These are phyloP conservation scores for Clavaria fumosa DNA, from an alignment of 768 basidiomycete species.

Conservation along the genomic window DNA sequence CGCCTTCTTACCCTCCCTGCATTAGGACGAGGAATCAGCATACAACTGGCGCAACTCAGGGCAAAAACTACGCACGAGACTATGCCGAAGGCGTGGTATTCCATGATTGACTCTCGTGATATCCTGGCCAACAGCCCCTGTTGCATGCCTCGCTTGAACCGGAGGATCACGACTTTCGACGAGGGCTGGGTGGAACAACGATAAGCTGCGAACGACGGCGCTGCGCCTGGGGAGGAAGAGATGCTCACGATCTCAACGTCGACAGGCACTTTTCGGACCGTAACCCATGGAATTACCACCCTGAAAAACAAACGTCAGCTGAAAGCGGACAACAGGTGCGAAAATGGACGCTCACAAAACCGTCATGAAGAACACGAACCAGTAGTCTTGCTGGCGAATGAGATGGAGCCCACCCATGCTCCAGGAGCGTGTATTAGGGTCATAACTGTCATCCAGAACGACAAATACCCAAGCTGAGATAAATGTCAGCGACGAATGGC, in stretches of 20 bases:
- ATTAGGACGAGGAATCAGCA: too few species aligned
- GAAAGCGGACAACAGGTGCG: too few species aligned
- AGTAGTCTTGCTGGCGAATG: slow-evolving; percentile 58
- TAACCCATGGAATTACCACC: slow-evolving; percentile 61
- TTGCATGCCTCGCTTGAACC: slow-evolving; percentile 74
- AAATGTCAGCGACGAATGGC: slow-evolving; percentile 1
- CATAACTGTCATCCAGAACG: slow-evolving; percentile 48
- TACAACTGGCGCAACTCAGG: too few species aligned
- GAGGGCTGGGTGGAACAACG: too few species aligned
- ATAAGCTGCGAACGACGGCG: slow-evolving; percentile 9
- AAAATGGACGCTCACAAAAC: slow-evolving; percentile 36
- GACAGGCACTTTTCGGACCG: slow-evolving; percentile 54
- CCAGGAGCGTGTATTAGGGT: slow-evolving; percentile 40
- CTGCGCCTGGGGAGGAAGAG: slow-evolving; percentile 6
- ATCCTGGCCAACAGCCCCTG: slow-evolving; percentile 64
- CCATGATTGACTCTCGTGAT: slow-evolving; percentile 58
- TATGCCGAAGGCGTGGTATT: slow-evolving; percentile 73
- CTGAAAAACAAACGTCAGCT: too few species aligned
- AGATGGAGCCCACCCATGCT: slow-evolving; percentile 37
- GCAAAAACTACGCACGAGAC: slow-evolving; percentile 55
- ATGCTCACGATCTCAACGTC: slow-evolving; percentile 65
- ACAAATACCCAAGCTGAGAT: slow-evolving; percentile 40
- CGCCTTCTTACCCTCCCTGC: slow-evolving; percentile 54
- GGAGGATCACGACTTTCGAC: slow-evolving; percentile 61
- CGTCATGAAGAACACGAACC: slow-evolving; percentile 63